Percentiles rank a stretch among this genome's conserved stretches.
Evolutionary conservation across 2,329 filamentous ascomycete genomes (phyloP).

Genomic region (Aspergillus pseudoviridinutans): DNA sequence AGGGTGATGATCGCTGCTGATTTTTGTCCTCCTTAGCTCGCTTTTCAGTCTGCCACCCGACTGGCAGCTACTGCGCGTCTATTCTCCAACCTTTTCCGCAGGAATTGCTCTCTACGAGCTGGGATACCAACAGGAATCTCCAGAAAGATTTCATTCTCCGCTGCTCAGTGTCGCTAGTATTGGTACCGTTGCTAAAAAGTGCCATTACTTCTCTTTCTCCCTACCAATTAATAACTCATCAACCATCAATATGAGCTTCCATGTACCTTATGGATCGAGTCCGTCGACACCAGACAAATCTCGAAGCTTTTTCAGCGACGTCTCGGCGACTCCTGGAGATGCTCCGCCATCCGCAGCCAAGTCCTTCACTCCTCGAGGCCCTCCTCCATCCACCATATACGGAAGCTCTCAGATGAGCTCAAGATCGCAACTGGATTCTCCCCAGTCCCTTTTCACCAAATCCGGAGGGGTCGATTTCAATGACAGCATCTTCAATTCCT

Average conservation of each 20-base stretch:
- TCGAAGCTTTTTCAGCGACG: conserved; percentile 35
- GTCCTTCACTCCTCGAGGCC: conserved; percentile 56
- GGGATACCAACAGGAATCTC: background rate
- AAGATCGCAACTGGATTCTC: conserved; percentile 32
- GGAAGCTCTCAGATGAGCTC: conserved; percentile 48
- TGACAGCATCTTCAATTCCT: conserved; percentile 37
- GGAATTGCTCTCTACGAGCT: background rate
- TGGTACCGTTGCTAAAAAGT: background rate
- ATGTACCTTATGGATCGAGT: conserved; percentile 32
- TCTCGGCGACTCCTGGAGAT: conserved; percentile 57
- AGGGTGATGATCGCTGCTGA: background rate
- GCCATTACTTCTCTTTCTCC: background rate
- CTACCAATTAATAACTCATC: background rate
- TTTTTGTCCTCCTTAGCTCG: background rate
- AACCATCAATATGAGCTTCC: conserved; percentile 32
- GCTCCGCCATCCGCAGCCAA: conserved; percentile 49
- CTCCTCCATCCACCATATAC: conserved; percentile 50
- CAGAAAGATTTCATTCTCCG: background rate
- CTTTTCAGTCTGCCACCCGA: background rate
- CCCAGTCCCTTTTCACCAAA: conserved; percentile 36
- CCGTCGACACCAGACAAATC: conserved; percentile 39
- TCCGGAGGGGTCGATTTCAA: conserved; percentile 33
- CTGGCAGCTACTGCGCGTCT: background rate
- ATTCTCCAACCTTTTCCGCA: background rate
- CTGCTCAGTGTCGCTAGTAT: background rate